phyloP scores from a whole-genome alignment of 2,329 filamentous ascomycete species.

The Xylariaceae sp. region DNA sequence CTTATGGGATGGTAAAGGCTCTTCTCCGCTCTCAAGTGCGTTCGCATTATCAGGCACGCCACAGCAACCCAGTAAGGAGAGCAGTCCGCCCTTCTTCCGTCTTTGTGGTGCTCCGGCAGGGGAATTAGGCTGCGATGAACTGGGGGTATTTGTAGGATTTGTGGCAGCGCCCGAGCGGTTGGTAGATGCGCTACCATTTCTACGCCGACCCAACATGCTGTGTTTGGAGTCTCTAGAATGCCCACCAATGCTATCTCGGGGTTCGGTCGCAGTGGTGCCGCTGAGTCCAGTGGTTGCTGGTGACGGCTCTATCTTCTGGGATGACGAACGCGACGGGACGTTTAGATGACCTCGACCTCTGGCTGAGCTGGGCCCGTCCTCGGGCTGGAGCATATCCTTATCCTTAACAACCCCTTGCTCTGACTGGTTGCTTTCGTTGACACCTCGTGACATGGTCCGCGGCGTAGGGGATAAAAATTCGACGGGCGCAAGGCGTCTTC shows the following conservation, averaged over 20 bases:
- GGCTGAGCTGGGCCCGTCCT: constrained; percentile 32
- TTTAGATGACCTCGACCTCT: constrained; percentile 57
- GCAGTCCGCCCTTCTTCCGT: constrained; percentile 61
- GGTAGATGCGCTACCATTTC: constrained; percentile 72
- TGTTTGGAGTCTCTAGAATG: constrained; percentile 70
- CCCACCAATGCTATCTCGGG: constrained; percentile 66
- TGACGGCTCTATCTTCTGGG: constrained; percentile 64
- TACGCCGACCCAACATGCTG: constrained; percentile 66
- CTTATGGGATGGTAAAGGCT: constrained; percentile 61
- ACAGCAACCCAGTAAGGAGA: constrained; percentile 71
- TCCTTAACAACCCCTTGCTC: constrained; percentile 37
- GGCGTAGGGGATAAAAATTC: constrained; percentile 8
- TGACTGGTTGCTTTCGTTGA: constrained; percentile 33
- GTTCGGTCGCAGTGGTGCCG: constrained; percentile 64
- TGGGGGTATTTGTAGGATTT: constrained; percentile 56
- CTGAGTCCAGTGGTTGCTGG: constrained; percentile 65
- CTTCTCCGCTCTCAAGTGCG: constrained; percentile 57
- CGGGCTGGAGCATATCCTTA: constrained; percentile 33
- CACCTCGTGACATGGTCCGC: constrained; percentile 38
- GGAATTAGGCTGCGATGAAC: constrained; percentile 58
- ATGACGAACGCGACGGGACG: constrained; percentile 68
- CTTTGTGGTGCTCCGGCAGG: constrained; percentile 53
- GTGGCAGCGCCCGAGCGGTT: constrained; percentile 63
- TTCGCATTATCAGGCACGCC: constrained; percentile 66
- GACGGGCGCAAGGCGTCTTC: constrained; percentile 18